Evolutionary conservation across 495 filamentous ascomycete genomes (phyloP), one percentile per base, ranked within the genome.

Genomic region (Lindgomyces ingoldianus): DNA sequence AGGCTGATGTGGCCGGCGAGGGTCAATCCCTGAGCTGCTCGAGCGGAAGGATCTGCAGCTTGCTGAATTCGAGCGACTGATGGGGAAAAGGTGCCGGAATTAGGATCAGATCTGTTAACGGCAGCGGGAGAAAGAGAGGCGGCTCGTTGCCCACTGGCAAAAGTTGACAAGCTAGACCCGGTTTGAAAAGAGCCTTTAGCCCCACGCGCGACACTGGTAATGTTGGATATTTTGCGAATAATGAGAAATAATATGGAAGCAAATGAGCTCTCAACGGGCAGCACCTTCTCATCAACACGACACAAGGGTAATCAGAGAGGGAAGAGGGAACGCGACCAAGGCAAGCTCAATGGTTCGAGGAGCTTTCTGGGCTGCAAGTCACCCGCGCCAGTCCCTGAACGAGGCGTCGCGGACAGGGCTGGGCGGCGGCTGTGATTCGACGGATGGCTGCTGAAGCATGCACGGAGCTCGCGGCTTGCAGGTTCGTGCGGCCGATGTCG

Each of bases 361-460:
- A 33, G 25, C 16, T 41, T 16, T 27, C 25, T 53, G 45, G 2
- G 56, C 52, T 58, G 62, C 67, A 65, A 29, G 65, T 60, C 19
- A 70, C 58, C 66, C 62, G 62, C 49, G 57, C 62, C 22, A 57
- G 62, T 70, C 57, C 67, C 58, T 62, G 62, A 57, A 14, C 29
- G 57, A 56, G 67, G 67, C 67, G 57, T 65, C 53, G 36, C 33
- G 18, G 30, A 48, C 27, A 51, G n/a, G 14, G 54, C 42, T 21
- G 19, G 52, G 57, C 45, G 27, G n/a, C 52, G 53, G 4, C 46
- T 3, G 21, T 68, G 65, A 68, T 68, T 63, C 30, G 65, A 47
- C 51, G 42, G 50, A 18, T 22, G 24, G 4, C 41, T 48, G 36
- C 33, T 21, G 16, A 22, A 25, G 62, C 55, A 33, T 47, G 57